Conservation (phyloP, 2,329 filamentous ascomycete species). For the Fusarium anguioides region DNA sequence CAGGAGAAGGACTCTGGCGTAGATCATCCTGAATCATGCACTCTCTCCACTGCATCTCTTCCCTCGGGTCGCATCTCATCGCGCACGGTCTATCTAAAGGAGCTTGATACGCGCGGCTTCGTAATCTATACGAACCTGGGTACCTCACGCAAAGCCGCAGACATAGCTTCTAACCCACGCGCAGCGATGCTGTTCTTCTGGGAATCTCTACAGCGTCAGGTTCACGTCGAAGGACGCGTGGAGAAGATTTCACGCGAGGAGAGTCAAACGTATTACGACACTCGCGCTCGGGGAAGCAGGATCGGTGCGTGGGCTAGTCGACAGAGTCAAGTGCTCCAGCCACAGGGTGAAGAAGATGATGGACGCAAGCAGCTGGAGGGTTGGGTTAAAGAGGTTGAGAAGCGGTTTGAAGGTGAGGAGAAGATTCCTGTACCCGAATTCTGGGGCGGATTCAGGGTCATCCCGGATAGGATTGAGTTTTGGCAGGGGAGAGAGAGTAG, state of each 20-base stretch:
- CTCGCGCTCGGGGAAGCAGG: constrained; percentile 79
- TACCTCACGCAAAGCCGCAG: constrained; percentile 75
- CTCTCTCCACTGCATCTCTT: constrained; percentile 83
- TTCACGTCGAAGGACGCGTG: constrained; percentile 84
- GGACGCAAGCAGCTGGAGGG: constrained; percentile 79
- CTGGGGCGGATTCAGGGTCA: constrained; percentile 90
- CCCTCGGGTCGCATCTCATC: constrained; percentile 86
- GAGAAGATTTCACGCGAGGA: constrained; percentile 76
- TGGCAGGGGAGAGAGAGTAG: constrained; percentile 93
- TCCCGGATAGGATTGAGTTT: constrained; percentile 91
- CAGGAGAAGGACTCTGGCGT: constrained; percentile 63
- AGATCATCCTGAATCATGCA: constrained; percentile 87
- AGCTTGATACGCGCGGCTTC: constrained; percentile 84
- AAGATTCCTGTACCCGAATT: constrained; percentile 91
- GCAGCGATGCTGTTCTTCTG: constrained; percentile 92
- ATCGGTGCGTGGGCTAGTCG: constrained; percentile 94
- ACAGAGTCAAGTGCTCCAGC: constrained; percentile 81
- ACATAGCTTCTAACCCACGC: constrained; percentile 78
- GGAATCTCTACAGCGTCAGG: constrained; percentile 86
- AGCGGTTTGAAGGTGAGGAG: constrained; percentile 78
- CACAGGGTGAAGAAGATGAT: constrained; percentile 63
- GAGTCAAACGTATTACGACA: constrained; percentile 75
- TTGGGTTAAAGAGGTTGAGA: constrained; percentile 81
- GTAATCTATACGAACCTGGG: constrained; percentile 95
- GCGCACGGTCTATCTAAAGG: constrained; percentile 93